These are phyloP conservation scores for Geosmithia putterillii DNA, from an alignment of 2,329 filamentous ascomycete genomes.

Conservation along the genomic window DNA sequence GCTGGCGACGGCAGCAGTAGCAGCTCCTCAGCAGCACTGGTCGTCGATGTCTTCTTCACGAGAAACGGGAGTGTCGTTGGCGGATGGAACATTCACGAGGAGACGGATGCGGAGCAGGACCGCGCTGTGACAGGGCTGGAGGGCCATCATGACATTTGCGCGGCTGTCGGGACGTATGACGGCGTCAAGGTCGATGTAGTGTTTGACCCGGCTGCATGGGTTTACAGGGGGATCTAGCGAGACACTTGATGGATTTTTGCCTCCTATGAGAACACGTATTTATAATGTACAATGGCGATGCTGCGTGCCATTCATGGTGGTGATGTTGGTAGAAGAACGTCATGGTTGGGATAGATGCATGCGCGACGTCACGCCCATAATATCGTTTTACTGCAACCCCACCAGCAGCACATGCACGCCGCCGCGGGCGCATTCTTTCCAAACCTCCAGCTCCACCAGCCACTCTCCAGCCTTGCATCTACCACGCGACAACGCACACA, in stretches of 20 bases:
- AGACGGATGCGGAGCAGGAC: conserved; percentile 52
- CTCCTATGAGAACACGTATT: too few relatives aligned
- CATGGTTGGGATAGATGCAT: too few relatives aligned
- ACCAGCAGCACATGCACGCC: too few relatives aligned
- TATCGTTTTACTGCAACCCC: too few relatives aligned
- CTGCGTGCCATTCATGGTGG: too few relatives aligned
- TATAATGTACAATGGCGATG: too few relatives aligned
- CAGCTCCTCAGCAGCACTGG: conserved; percentile 10
- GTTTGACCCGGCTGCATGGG: conserved; percentile 47
- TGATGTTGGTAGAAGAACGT: too few relatives aligned
- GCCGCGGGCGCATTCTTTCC: too few relatives aligned
- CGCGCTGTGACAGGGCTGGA: conserved; percentile 54
- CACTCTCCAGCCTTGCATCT: background rate
- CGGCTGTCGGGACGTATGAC: conserved; percentile 59
- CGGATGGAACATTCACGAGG: conserved; percentile 64
- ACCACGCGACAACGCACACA: background rate
- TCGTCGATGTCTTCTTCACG: conserved; percentile 49
- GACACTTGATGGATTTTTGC: background rate
- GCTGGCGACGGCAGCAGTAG: background rate
- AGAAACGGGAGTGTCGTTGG: conserved; percentile 47
- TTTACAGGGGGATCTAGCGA: conserved; percentile 23
- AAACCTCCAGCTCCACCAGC: too few relatives aligned
- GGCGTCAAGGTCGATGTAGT: conserved; percentile 55
- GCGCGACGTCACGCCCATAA: too few relatives aligned
- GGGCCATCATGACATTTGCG: conserved; percentile 58